These are phyloP conservation scores for Schwanniomyces polymorphus DNA, from an alignment of 805 yeast genomes.

Conservation along the genomic window DNA sequence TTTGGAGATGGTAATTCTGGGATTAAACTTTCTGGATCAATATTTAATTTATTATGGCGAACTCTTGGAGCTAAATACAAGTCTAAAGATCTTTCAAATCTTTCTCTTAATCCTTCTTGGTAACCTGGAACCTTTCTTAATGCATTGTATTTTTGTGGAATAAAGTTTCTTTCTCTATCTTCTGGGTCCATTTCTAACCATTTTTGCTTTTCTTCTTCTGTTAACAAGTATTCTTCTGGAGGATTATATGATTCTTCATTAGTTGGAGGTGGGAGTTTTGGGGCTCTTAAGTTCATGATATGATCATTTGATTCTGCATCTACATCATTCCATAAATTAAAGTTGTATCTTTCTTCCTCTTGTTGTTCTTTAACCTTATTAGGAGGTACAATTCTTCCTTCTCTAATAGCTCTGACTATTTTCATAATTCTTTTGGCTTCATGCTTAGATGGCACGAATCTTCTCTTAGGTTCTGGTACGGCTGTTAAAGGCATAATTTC, in stretches of 20 bases:
- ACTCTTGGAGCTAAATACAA: constrained; percentile 92
- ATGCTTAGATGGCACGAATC: constrained; percentile 94
- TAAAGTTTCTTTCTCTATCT: constrained; percentile 75
- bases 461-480: constrained; percentile 94
- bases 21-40: constrained; percentile 93
- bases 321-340: constrained; percentile 80
- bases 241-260: constrained; percentile 97
- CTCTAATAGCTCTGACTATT: constrained; percentile 93
- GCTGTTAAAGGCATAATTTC: constrained; percentile 93
- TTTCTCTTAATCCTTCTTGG: constrained; percentile 78
- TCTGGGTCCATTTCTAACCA: constrained; percentile 71
- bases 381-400: constrained; percentile 88
- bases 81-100: constrained; percentile 92
- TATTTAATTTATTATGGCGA: constrained; percentile 83
- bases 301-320: constrained; percentile 62
- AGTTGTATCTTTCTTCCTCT: constrained; percentile 52
- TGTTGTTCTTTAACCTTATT: constrained; percentile 51
- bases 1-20: constrained; percentile 97
- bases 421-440: constrained; percentile 97
- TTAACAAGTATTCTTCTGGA: constrained; percentile 88
- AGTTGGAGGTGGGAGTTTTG: constrained; percentile 93
- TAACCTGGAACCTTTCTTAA: constrained; percentile 94
- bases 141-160: constrained; percentile 80
- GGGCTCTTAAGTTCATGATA: constrained; percentile 90
- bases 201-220: constrained; percentile 70